phyloP scores from a whole-genome alignment of 2,329 filamentous ascomycete species.

The Colletotrichum spaethianum region DNA sequence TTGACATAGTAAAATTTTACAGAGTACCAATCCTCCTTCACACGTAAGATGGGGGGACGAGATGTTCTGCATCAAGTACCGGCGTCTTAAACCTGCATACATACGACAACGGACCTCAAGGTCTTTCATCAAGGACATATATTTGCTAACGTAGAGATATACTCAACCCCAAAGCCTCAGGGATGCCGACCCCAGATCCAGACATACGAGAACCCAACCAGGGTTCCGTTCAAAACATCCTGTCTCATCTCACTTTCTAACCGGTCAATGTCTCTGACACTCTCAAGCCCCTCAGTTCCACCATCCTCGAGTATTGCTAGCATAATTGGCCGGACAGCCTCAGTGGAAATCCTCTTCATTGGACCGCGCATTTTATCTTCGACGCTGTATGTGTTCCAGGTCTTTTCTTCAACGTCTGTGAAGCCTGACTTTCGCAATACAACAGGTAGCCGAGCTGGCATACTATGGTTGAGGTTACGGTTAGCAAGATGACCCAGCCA shows the following conservation, averaged over 20 bases:
- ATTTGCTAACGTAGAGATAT: slow-evolving; percentile 46
- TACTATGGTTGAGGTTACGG: background rate
- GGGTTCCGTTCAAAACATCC: background rate
- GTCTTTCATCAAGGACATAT: no score
- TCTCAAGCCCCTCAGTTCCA: slow-evolving; percentile 2
- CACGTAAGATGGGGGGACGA: no score
- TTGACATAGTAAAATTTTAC: no score
- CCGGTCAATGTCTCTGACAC: background rate
- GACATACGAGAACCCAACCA: slow-evolving; percentile 4
- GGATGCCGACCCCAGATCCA: slow-evolving; percentile 21
- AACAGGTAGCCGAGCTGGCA: slow-evolving; percentile 12
- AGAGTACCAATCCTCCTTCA: no score
- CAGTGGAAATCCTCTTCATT: slow-evolving; percentile 8
- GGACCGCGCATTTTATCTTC: slow-evolving; percentile 13
- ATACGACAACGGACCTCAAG: background rate
- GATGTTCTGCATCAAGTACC: no score
- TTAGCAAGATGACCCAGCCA: background rate
- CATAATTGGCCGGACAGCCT: slow-evolving; percentile 12
- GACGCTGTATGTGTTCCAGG: slow-evolving; percentile 12
- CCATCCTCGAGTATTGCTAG: background rate
- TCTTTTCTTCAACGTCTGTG: slow-evolving; percentile 10
- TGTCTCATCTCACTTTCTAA: slow-evolving; percentile 7
- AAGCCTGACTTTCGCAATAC: slow-evolving; percentile 7
- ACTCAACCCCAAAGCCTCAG: background rate
- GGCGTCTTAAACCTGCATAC: background rate